phyloP scores from a whole-genome alignment of 768 basidiomycete species.

The Tricholoma furcatifolium region DNA sequence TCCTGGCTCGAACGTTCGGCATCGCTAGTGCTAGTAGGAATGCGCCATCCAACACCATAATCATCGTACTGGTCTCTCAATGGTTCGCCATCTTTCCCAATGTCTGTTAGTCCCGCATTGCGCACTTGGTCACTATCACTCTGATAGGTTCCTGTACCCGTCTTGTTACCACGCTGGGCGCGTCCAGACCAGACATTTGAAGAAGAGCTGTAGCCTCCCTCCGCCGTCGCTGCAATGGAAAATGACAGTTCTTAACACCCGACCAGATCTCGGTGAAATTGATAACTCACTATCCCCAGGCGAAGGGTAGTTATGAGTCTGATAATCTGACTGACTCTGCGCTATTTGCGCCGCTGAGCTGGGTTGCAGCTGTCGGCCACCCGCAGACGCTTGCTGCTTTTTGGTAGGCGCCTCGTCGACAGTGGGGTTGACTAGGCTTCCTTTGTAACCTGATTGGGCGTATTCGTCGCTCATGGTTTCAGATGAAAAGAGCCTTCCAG shows the following conservation, averaged over 20 bases:
- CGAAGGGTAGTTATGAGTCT: constrained; percentile 16
- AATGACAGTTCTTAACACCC: neutral
- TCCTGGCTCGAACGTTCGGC: no score
- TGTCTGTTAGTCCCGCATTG: constrained; percentile 18
- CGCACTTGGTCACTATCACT: neutral
- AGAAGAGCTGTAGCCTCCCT: constrained; percentile 24
- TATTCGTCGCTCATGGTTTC: constrained; percentile 20
- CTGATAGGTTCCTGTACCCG: constrained; percentile 8
- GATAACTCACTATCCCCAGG: constrained; percentile 11
- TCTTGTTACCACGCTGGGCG: constrained; percentile 23
- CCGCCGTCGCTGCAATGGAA: constrained; percentile 19
- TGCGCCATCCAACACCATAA: constrained; percentile 5
- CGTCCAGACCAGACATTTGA: constrained; percentile 25
- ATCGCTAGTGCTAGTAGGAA: no score
- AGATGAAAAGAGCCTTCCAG: neutral
- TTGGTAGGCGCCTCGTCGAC: constrained; percentile 4
- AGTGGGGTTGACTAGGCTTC: constrained; percentile 14
- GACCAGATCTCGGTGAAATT: neutral
- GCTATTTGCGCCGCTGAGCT: neutral
- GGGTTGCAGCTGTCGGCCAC: neutral
- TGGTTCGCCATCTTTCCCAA: constrained; percentile 17
- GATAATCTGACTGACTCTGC: constrained; percentile 5
- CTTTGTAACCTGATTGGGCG: constrained; percentile 16
- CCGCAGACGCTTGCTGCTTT: neutral
- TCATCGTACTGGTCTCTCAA: constrained; percentile 18